phyloP scores from a whole-genome alignment of 129 eudicot species.

The Centrapalus pauciflorus region DNA sequence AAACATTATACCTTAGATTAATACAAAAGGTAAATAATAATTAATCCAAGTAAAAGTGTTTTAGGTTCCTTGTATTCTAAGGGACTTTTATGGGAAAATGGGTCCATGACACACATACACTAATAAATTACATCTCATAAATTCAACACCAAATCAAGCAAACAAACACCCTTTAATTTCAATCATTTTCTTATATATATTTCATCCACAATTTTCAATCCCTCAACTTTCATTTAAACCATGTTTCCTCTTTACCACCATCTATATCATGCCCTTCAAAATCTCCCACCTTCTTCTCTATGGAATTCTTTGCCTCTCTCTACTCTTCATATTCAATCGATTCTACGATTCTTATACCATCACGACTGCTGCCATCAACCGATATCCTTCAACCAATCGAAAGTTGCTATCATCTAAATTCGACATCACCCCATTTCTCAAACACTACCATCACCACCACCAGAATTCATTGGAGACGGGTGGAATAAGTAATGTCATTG shows the following conservation, averaged over 20 bases:
- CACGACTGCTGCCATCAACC: not conserved
- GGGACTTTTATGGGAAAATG: constrained; percentile 21
- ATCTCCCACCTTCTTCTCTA: constrained; percentile 10
- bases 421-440: constrained; percentile 23
- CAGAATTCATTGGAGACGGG: not conserved
- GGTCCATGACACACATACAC: constrained; percentile 12
- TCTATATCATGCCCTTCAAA: constrained; percentile 28
- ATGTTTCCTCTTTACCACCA: constrained; percentile 26
- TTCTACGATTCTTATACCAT: not conserved
- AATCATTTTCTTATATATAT: constrained; percentile 14
- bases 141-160: constrained; percentile 15
- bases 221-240: constrained; percentile 26
- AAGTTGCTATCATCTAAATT: constrained; percentile 21
- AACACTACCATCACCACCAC: constrained; percentile 9
- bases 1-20: too few species aligned
- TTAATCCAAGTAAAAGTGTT: constrained; percentile 11
- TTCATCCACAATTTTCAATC: constrained; percentile 20
- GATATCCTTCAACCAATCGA: not conserved
- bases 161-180: not conserved
- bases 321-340: not conserved
- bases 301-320: constrained; percentile 15
- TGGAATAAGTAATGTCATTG: constrained; percentile 6
- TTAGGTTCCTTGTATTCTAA: constrained; percentile 26
- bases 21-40: not conserved
- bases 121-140: constrained; percentile 9